Conservation (phyloP, 208 protist genomes). For the Herpetomonas tarakana region DNA sequence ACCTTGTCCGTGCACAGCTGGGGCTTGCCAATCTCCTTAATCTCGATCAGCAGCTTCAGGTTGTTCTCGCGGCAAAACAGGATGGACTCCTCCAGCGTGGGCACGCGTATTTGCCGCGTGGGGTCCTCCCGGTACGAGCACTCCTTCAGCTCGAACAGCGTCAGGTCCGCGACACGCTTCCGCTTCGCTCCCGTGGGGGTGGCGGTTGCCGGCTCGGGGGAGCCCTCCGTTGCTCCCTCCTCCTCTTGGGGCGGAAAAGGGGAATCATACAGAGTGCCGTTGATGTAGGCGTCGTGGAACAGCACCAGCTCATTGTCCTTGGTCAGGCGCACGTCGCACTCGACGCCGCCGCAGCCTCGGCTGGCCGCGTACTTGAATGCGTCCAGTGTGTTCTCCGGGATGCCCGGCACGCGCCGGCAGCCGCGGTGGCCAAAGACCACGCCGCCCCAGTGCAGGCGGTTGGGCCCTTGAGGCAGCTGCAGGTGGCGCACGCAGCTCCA, state of each 20-base stretch:
- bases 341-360: constrained; percentile 65
- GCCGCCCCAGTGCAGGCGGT: constrained; percentile 67
- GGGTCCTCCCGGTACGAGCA: constrained; percentile 59
- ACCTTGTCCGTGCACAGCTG: constrained; percentile 73
- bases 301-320: constrained; percentile 84
- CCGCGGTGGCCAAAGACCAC: constrained; percentile 89
- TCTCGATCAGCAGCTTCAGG: constrained; percentile 81
- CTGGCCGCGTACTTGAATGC: constrained; percentile 82
- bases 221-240: neutral
- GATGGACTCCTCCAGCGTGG: constrained; percentile 84
- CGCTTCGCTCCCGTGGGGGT: constrained; percentile 1
- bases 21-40: constrained; percentile 64
- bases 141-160: constrained; percentile 68
- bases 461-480: constrained; percentile 72
- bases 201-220: neutral
- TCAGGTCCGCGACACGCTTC: constrained; percentile 59
- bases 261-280: constrained; percentile 31
- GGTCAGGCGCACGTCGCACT: constrained; percentile 84
- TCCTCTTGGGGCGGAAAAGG: neutral
- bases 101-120: constrained; percentile 65
- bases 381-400: constrained; percentile 87
- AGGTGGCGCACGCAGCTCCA: constrained; percentile 72
- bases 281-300: constrained; percentile 71
- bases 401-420: constrained; percentile 59
- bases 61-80: constrained; percentile 78